Percentiles rank a stretch among this genome's conserved stretches.
These are phyloP conservation scores for Penicillium ucsense DNA, from an alignment of 495 filamentous ascomycete genomes.

Conservation along the genomic window DNA sequence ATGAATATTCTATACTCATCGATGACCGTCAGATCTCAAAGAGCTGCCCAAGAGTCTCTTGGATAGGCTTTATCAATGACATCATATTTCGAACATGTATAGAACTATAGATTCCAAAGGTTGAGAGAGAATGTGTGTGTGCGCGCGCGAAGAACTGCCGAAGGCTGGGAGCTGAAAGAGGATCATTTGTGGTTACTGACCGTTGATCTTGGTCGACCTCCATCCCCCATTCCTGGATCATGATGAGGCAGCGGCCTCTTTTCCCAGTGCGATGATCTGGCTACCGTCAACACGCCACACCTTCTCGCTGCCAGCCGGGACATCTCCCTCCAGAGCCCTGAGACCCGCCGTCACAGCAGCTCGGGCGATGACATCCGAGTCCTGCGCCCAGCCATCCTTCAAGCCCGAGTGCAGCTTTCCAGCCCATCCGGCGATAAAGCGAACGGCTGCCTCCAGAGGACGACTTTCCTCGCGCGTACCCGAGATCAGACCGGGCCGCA, in stretches of 20 bases:
- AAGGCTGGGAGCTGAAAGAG: too few species aligned
- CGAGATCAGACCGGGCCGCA: conserved; percentile 68
- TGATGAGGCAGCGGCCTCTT: conserved; percentile 9
- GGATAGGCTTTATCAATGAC: too few species aligned
- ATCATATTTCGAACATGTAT: too few species aligned
- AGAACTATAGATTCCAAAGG: too few species aligned
- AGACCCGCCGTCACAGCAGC: conserved; percentile 53
- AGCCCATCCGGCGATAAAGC: conserved; percentile 37
- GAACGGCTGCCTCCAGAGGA: conserved; percentile 35
- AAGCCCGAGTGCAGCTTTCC: conserved; percentile 44
- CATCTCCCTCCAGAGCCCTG: conserved; percentile 38
- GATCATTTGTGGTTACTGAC: too few species aligned
- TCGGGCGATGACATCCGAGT: conserved; percentile 61
- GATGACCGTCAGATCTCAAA: too few species aligned
- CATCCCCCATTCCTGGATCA: too few species aligned
- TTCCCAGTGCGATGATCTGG: conserved; percentile 29
- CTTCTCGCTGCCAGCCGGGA: conserved; percentile 34
- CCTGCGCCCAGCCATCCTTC: conserved; percentile 63
- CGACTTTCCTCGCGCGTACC: conserved; percentile 55
- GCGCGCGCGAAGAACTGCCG: too few species aligned
- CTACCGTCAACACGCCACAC: conserved; percentile 30
- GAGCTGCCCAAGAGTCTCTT: too few species aligned
- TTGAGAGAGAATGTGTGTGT: too few species aligned
- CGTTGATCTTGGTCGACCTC: too few species aligned
- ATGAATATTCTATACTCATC: too few species aligned